A percentile compares a stretch with the other conserved stretches of the same genome.
These are phyloP conservation scores for Pythium aquatile DNA, from an alignment of 352 stramenopile species.

Conservation along the genomic window DNA sequence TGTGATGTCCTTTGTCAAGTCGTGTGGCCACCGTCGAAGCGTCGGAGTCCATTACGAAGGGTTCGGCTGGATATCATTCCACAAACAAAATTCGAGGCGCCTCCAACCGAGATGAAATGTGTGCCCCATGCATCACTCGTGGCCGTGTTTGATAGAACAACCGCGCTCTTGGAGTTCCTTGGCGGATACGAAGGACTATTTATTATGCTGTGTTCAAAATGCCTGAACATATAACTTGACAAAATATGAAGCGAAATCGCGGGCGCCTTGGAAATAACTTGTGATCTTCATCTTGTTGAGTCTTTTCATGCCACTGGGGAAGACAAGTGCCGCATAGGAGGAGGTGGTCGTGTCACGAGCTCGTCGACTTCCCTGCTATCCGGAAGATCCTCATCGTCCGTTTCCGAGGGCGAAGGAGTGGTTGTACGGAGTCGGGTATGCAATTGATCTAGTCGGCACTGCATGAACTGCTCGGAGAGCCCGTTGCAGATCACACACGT, in stretches of 20 bases:
- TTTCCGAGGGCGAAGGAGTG: conserved; percentile 24
- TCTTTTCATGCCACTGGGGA: conserved; percentile 16
- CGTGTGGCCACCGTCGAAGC: background rate
- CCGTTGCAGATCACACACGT: conserved; percentile 64
- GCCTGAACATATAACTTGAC: conserved; percentile 27
- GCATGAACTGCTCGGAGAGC: conserved; percentile 29
- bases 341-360: background rate
- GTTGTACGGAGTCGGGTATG: conserved; percentile 5
- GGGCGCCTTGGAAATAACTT: background rate
- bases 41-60: background rate
- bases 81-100: background rate
- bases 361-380: background rate
- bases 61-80: background rate
- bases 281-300: background rate
- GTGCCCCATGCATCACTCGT: background rate
- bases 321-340: background rate
- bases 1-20: background rate
- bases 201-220: conserved; percentile 27
- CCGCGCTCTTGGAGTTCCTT: background rate
- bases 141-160: background rate
- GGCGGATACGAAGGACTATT: conserved; percentile 25
- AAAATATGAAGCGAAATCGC: conserved; percentile 28
- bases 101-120: background rate
- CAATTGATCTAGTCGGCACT: conserved; percentile 27
- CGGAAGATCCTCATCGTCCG: conserved; percentile 24